These are phyloP conservation scores for Auricularia cornea DNA, from an alignment of 768 basidiomycete genomes.

Conservation along the genomic window DNA sequence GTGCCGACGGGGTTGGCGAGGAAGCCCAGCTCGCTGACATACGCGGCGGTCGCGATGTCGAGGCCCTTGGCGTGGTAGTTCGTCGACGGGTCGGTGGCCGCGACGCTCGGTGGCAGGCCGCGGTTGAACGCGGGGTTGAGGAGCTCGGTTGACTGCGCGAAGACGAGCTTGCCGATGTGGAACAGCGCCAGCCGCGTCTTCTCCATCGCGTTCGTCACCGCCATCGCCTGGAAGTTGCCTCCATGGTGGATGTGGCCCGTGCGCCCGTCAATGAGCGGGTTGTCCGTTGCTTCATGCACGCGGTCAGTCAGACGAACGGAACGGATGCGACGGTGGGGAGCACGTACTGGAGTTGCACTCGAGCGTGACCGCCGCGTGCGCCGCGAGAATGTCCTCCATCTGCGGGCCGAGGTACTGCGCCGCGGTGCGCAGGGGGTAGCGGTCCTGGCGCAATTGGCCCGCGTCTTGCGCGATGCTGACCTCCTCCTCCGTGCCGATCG, in stretches of 20 bases:
- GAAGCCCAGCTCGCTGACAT: slow-evolving; percentile 72
- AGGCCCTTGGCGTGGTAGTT: slow-evolving; percentile 81
- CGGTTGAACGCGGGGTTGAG: slow-evolving; percentile 78
- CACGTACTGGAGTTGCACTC: slow-evolving; percentile 78
- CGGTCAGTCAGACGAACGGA: slow-evolving; percentile 4
- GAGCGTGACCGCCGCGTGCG: slow-evolving; percentile 53
- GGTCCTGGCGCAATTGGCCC: slow-evolving; percentile 71
- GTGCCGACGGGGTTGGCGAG: slow-evolving; percentile 80
- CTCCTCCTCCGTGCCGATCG: slow-evolving; percentile 58
- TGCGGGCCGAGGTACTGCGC: slow-evolving; percentile 85
- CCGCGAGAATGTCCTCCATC: slow-evolving; percentile 65
- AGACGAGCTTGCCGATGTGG: slow-evolving; percentile 62
- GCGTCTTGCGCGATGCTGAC: slow-evolving; percentile 63
- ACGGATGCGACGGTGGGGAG: not conserved
- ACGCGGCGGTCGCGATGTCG: slow-evolving; percentile 77
- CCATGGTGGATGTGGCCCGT: slow-evolving; percentile 65
- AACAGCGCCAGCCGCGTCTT: slow-evolving; percentile 69
- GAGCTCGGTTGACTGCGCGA: slow-evolving; percentile 61
- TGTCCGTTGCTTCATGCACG: slow-evolving; percentile 91
- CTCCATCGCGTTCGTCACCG: slow-evolving; percentile 82
- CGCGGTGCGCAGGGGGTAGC: slow-evolving; percentile 64
- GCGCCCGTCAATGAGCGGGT: slow-evolving; percentile 69
- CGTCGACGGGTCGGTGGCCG: slow-evolving; percentile 70
- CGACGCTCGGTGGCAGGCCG: slow-evolving; percentile 71
- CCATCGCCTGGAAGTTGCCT: slow-evolving; percentile 86